Evolutionary conservation across 177 flowering plant species (phyloP), one percentile per base, ranked within the genome.

Genomic region (Vitis hybrid): DNA sequence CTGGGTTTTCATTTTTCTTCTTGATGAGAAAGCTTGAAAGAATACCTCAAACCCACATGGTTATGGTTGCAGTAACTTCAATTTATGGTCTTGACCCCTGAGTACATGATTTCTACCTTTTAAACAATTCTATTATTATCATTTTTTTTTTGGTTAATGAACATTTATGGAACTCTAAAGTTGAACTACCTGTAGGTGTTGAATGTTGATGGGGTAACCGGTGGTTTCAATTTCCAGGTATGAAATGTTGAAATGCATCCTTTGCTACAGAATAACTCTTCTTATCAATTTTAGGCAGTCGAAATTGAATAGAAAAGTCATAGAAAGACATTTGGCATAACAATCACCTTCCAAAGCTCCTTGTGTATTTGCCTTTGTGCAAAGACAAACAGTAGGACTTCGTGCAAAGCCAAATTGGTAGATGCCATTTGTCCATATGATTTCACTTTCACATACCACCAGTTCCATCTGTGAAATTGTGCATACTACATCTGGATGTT

Each of bases 181-280:
- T 59, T 70, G 51, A 32, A 64, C 16, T 16, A 32, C 56, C 12
- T 82, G 68, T 77, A 95, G 99, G 91, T 95, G 62, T 72, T 95
- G 60, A 89, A 95, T 76, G 73, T 92, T 73, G 99, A 95, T 84
- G 99, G 99, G 24, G 83, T 92, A 55, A 95, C 99, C 16, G 99
- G 99, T n/a, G 99, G 99, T 18, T 95, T 90, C 85, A 95, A 95
- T 82, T 91, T 92, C 79, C 99, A 95, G 97, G 98, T 90, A 76
- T 81, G 62, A 3, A 18, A 55, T 15, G 11, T 40, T 40, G 46
- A 40, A 27, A 40, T 40, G 6, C 8, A 40, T 40, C 8, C 46
- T 40, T 40, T 40, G 46, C 46, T 40, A 27, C 30, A 27, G 30
- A 5, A 40, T 40, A 40, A 40, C 46, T 27, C 30, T 27, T 27